phyloP scores from a whole-genome alignment of 1,139 yeast genomes.

The Hyphopichia burtonii region DNA sequence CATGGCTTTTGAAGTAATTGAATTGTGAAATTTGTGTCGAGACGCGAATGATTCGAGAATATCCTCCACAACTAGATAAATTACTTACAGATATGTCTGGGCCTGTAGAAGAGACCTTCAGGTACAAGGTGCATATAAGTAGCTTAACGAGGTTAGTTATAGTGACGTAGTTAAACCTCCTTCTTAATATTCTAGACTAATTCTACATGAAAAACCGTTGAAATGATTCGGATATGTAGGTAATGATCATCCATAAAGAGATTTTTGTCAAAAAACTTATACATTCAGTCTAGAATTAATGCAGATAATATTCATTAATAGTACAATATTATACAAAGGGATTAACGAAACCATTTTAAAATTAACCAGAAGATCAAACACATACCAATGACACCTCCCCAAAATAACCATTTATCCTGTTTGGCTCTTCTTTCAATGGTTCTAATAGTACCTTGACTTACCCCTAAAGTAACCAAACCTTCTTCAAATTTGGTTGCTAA shows the following conservation, averaged over 20 bases:
- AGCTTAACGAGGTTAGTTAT: too few species aligned
- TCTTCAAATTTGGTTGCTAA: conserved; percentile 67
- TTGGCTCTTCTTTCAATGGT: conserved; percentile 81
- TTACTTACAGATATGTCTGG: not conserved
- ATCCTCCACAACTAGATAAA: not conserved
- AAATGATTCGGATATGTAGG: too few species aligned
- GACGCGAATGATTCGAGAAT: not conserved
- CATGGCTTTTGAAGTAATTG: not conserved
- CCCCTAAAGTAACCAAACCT: conserved; percentile 78
- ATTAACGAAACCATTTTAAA: conserved; percentile 50
- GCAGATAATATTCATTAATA: too few species aligned
- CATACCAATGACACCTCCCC: conserved; percentile 67
- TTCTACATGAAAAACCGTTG: too few species aligned
- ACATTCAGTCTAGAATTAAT: too few species aligned
- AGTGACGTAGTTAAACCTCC: too few species aligned
- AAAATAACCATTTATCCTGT: conserved; percentile 86
- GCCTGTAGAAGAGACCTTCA: too few species aligned
- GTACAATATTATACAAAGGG: too few species aligned
- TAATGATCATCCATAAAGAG: too few species aligned
- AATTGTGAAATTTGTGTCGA: not conserved
- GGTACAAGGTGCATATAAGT: too few species aligned
- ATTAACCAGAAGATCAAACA: conserved; percentile 70
- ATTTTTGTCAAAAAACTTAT: too few species aligned
- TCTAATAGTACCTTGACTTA: conserved; percentile 81
- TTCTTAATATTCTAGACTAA: too few species aligned